Base-by-base conservation (phyloP, 768 basidiomycete genomes). In the Hirschioporus abietinus region DNA sequence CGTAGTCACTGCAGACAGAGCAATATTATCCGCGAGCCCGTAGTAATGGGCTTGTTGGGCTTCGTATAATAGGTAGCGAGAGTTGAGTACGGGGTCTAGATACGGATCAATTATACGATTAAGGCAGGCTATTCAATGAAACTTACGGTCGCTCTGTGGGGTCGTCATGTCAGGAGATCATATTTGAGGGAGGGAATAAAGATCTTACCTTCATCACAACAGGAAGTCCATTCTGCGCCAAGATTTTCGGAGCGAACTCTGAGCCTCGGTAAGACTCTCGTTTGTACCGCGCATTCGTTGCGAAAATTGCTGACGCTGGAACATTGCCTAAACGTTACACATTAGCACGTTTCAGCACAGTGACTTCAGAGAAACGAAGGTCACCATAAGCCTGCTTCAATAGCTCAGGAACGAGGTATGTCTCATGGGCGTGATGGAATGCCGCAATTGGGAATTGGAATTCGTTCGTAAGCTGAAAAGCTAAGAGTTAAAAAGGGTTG, bases 381-480 rank as follows among this genome's bases (percentile, higher is more conserved):
- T 61, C 12, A 61, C 57, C 85, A 71, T 82, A 95, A 68, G 89
- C 86, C 74, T 84, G 79, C 76, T 94, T 96, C 68, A 98, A 78
- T 4, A 90, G 77, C 25, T 87, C 86, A 0, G 95, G 92, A 25
- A 95, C 90, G n/a, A 97, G 83, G 77, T 93, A 97, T 1, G 93
- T 87, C 74, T 96, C 94, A 65, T 93, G 88, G 8, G 94, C 95
- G 72, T 93, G 90, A 72, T 95, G 93, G 73, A 95, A 88, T 7
- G 92, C 89, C 7, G 90, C 86, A 30, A 95, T 81, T 1, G 87
- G 83, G 73, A 94, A 95, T 71, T 93, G 79, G 81, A 96, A 98
- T 76, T 97, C 95, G 73, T 96, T 92, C 36, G 92, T 88, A 63
- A 97, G 82, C 86, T 95, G 23, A 1, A 25, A 4, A 24, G 9